Base-by-base conservation (phyloP, 495 filamentous ascomycete genomes). In the Bryoglossum gracile region DNA sequence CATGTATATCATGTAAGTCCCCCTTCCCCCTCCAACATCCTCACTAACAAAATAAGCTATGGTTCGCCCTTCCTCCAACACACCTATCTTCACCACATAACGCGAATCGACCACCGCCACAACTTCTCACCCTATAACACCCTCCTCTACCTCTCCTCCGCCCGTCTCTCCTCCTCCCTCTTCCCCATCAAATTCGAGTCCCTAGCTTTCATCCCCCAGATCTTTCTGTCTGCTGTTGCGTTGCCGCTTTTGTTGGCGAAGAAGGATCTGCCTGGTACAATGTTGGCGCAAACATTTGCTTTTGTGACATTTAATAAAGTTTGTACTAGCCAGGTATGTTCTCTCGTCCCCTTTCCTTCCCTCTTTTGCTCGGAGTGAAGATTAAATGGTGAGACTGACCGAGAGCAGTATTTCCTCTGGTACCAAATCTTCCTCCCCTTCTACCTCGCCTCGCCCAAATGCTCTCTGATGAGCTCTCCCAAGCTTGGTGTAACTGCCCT, bases 291-390 rank as follows among this genome's bases (percentile, higher is more conserved):
- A 67, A 97, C 94, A 0, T 95, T 96, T 62, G 86, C 92, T 0
- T 98, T 98, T 65, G 92, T 97, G 4, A 81, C 87, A 4, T 97
- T 95, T 48, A 98, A 98, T 63, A 98, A 98, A 71, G 92, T 98
- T 14, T 95, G 90, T 75, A 98, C 92, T 1, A 91, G 86, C 59
- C 92, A 97, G 77, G 89, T 92, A 78, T 18, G 70, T 35, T 18
- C 33, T 18, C 17, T 43, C 17, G 18, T 38, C 22, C 22, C 30
- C 13, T 45, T 2, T 17, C 33, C 22, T n/a, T 34, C 44, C 28
- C 36, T 28, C 16, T 39, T 41, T 21, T 2, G 28, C 39, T 21
- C 0, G 3, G 18, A 21, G 23, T 19, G 8, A 36, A 19, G 32
- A 19, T 11, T 28, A 16, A 3, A 18, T 32, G 8, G 22, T 28